Evolutionary conservation across 441 rosid genomes (phyloP).

Genomic region (Geranium incanum): DNA sequence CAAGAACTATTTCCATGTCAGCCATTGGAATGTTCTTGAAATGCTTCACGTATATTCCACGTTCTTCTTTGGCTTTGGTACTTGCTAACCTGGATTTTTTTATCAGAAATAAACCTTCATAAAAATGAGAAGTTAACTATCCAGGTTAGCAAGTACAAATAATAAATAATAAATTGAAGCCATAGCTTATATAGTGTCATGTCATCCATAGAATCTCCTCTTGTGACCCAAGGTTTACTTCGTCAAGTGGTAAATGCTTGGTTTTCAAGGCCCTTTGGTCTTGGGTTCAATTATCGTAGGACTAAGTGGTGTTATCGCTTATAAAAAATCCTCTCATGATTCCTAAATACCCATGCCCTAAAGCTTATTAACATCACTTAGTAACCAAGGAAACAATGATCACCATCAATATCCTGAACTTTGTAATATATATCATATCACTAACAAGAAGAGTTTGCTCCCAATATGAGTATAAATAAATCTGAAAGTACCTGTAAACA

Average conservation of each 20-base stretch:
- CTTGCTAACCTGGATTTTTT: conserved; percentile 33
- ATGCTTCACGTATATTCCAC: conserved; percentile 51
- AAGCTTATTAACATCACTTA: no score
- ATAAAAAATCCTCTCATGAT: neutral
- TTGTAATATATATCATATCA: neutral
- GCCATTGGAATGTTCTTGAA: conserved; percentile 62
- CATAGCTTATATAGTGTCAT: neutral
- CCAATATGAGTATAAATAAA: neutral
- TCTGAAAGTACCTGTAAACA: conserved; percentile 53
- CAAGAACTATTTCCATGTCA: conserved; percentile 59
- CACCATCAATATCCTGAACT: neutral
- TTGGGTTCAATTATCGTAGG: no score
- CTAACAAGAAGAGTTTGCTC: neutral
- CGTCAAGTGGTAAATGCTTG: no score
- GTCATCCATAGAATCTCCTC: neutral
- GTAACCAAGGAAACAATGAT: neutral
- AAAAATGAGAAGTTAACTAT: no score
- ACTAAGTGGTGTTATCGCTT: no score
- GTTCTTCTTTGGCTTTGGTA: conserved; percentile 29
- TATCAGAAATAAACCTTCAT: no score
- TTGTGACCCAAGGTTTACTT: no score
- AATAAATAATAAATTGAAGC: neutral
- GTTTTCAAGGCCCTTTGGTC: no score
- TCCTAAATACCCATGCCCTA: neutral
- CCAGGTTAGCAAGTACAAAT: neutral